Percentiles rank a stretch among this genome's conserved stretches.
These are phyloP conservation scores for Canariomyces notabilis DNA, from an alignment of 2,329 filamentous ascomycete genomes.

Conservation along the genomic window DNA sequence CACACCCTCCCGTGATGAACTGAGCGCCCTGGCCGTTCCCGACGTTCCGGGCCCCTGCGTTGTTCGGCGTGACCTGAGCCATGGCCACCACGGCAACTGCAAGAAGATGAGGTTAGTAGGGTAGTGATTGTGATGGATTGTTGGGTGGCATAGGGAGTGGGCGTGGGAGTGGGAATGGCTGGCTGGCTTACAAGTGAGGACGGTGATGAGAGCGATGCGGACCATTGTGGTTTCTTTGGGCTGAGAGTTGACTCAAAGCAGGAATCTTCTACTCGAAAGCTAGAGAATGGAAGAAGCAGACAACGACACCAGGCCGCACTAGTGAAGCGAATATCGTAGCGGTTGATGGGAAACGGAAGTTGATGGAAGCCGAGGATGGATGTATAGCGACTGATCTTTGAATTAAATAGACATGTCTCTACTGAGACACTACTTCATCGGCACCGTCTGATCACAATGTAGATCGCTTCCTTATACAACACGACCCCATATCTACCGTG, in stretches of 20 bases:
- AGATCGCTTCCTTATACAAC: no score
- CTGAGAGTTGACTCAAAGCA: no score
- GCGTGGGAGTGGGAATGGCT: no score
- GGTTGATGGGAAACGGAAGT: conserved; percentile 1
- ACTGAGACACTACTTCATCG: no score
- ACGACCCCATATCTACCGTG: no score
- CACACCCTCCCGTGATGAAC: conserved; percentile 34
- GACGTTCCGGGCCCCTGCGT: conserved; percentile 30
- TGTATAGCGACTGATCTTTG: no score
- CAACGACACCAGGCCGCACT: conserved; percentile 19
- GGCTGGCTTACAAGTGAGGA: conserved; percentile 26
- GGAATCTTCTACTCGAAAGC: not conserved
- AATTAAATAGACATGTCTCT: no score
- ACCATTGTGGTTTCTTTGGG: conserved; percentile 27
- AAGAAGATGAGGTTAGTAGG: not conserved
- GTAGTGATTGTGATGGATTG: no score
- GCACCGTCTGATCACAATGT: no score
- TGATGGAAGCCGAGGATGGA: no score
- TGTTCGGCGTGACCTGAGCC: conserved; percentile 29
- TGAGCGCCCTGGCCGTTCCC: conserved; percentile 27
- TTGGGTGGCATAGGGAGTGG: no score
- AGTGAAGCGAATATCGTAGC: conserved; percentile 3
- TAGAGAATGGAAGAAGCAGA: conserved; percentile 11
- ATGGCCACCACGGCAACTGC: conserved; percentile 27
- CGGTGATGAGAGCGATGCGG: conserved; percentile 26